Percentiles rank a stretch among this genome's conserved stretches.
Evolutionary conservation across 2,329 filamentous ascomycete species (phyloP).

Genomic region (Neofusicoccum parvum): DNA sequence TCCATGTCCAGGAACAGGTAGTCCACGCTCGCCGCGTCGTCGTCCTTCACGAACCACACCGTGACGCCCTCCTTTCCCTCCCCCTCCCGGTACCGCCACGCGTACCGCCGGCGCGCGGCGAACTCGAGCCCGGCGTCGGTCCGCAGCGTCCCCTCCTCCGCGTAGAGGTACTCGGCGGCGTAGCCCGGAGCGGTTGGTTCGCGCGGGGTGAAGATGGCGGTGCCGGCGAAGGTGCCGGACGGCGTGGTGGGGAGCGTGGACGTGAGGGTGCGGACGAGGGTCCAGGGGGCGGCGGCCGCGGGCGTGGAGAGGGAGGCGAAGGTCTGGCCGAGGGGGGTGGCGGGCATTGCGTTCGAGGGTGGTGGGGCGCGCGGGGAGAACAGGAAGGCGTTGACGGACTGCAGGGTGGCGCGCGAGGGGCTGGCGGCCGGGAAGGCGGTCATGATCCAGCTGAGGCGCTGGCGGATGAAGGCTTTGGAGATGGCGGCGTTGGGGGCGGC

Average conservation of each 20-base stretch:
- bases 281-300: conserved; percentile 59
- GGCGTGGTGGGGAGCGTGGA: conserved; percentile 63
- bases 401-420: conserved; percentile 80
- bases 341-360: neutral
- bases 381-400: conserved; percentile 88
- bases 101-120: conserved; percentile 65
- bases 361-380: conserved; percentile 49
- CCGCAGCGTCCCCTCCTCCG: conserved; percentile 67
- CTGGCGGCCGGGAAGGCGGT: conserved; percentile 77
- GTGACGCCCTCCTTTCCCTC: conserved; percentile 57
- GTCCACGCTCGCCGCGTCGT: conserved; percentile 64
- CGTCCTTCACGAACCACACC: conserved; percentile 68
- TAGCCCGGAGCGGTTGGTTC: conserved; percentile 48
- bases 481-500: conserved; percentile 39
- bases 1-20: conserved; percentile 75
- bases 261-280: conserved; percentile 58
- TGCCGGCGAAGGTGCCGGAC: conserved; percentile 67
- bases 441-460: conserved; percentile 79
- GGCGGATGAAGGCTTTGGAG: conserved; percentile 76
- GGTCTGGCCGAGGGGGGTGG: neutral
- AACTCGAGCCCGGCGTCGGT: conserved; percentile 59
- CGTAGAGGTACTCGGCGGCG: conserved; percentile 64
- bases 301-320: neutral
- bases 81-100: conserved; percentile 65
- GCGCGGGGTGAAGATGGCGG: conserved; percentile 64